Evolutionary conservation across 1,284 basidiomycete species (phyloP), one percentile per base, ranked within the genome.

Genomic region (Leccinum griseonigrum): DNA sequence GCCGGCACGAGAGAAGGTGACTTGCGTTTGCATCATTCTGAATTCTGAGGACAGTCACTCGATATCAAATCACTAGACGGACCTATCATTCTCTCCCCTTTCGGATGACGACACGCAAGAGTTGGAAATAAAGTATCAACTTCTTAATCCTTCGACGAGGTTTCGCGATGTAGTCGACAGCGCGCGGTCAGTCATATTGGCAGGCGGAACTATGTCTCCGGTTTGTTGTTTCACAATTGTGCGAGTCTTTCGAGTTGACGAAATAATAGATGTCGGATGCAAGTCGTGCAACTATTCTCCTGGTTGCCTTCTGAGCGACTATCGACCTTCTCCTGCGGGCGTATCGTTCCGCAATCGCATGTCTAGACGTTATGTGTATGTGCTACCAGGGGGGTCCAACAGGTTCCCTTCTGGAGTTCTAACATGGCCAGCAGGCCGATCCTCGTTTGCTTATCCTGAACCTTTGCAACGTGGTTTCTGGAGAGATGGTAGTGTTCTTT

Each of bases 151-250:
- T 0, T 85, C 93, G 1, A 91, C 94, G n/a, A 83, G 89, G 61
- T 99, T 99, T 74, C 80, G 82, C 58, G 90, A 93, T 34, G 83
- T 99, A 1, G 85, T 95, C 1, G 86, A 93, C 28, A 79, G 83
- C 54, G 94, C 95, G 0, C 80, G 94, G 38, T 85, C 91, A 1
- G 88, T 99, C 8, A 79, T 99, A 28, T 79, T 99, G 14, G 95
- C 96, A 0, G 97, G 97, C 9, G 97, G 97, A 2, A 99, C 97
- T 0, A 98, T 99, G 97, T 95, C 94, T 46, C 97, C 97, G 8
- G 93, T 95, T 78, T 74, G 28, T 36, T n/a, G 14, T 48, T 79
- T 67, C 13, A 22, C 36, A 8, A 16, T 22, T 58, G 16, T 26
- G 9, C 29, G 18, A 38, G 32, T 54, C 56, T 48, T 53, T 36